Base-by-base conservation (phyloP, 2,329 filamentous ascomycete species). In the Tolypocladium amazonense region DNA sequence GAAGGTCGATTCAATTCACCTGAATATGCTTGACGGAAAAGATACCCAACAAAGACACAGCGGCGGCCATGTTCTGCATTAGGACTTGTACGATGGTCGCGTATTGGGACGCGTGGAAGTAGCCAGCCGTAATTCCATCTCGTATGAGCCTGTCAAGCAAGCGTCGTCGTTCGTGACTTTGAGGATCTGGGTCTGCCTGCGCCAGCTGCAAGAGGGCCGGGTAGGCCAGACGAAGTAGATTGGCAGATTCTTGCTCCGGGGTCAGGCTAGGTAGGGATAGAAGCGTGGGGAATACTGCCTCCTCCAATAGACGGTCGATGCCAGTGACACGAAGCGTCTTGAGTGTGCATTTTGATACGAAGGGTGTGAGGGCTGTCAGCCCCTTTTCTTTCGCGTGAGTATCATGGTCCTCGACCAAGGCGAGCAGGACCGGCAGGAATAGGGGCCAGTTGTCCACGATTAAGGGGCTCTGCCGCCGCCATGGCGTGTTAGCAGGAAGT, bases 181-280 rank as follows among this genome's bases (percentile, higher is more conserved):
- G n/a, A 62, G 66, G 50, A 43, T 69, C 60, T 23, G 67, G 55
- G 25, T 70, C 63, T 9, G 66, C 56, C 56, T 68, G 63, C 27
- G 70, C 81, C 7, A 96, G 78, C 0, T 75, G 74, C 23, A 88
- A 73, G 3, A 96, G 77, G 2, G 86, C 85, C 9, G 81, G 77
- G 64, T 92, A 95, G 0, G 88, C 85, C 8, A 80, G 77, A 7
- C 72, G 68, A 1, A 96, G 79, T 3, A 97, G 75, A 1, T 69
- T 67, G 2, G 88, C 68, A 4, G 89, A 89, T 59, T 94, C 88
- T 0, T 79, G 70, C 67, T 90, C 88, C 0, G 89, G 85, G 0
- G 90, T 96, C 50, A 96, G 76, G 15, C 81, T 84, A 0, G 93
- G 92, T 7, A 96, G 79, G 66, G 86, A 89, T 9, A 88, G 79